Conservation (phyloP, 2,329 filamentous ascomycete genomes). For the Alternaria infectoria region DNA sequence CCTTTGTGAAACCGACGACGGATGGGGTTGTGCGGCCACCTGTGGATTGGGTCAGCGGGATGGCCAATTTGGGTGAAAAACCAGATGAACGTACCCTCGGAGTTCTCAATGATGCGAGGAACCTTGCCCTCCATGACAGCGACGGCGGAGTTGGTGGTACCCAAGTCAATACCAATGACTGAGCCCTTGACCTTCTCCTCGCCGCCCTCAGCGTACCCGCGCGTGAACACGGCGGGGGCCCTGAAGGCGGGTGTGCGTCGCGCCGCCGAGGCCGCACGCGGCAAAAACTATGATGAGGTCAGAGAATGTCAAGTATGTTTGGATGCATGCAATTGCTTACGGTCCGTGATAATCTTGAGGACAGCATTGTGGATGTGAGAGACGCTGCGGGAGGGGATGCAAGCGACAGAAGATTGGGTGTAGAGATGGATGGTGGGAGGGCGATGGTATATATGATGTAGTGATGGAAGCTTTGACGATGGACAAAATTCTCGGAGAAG, state of each 20-base stretch:
- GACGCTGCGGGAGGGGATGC: constrained; percentile 39
- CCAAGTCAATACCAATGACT: constrained; percentile 98
- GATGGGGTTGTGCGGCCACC: constrained; percentile 91
- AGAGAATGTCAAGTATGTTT: constrained; percentile 16
- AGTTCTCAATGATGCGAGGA: constrained; percentile 96
- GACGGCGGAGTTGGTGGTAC: constrained; percentile 97
- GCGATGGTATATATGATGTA: constrained; percentile 35
- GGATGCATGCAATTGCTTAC: constrained; percentile 35
- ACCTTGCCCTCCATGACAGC: constrained; percentile 97
- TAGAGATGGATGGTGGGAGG: constrained; percentile 24
- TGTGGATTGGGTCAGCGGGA: constrained; percentile 43
- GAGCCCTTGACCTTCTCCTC: constrained; percentile 88
- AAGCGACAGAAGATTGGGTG: constrained; percentile 35
- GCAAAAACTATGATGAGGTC: constrained; percentile 60
- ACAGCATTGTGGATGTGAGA: constrained; percentile 46
- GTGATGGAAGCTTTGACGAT: constrained; percentile 36
- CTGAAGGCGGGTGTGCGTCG: constrained; percentile 70
- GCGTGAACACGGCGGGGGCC: constrained; percentile 71
- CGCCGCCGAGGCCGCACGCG: constrained; percentile 73
- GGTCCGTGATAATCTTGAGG: constrained; percentile 51
- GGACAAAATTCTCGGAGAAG: constrained; percentile 36
- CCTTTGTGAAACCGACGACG: constrained; percentile 92
- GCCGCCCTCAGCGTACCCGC: constrained; percentile 73
- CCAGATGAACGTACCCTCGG: constrained; percentile 71
- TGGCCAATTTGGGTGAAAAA: neutral